Percentiles rank a stretch among this genome's conserved stretches.
Evolutionary conservation across 768 basidiomycete species (phyloP).

Genomic region (Suillus brevipes): DNA sequence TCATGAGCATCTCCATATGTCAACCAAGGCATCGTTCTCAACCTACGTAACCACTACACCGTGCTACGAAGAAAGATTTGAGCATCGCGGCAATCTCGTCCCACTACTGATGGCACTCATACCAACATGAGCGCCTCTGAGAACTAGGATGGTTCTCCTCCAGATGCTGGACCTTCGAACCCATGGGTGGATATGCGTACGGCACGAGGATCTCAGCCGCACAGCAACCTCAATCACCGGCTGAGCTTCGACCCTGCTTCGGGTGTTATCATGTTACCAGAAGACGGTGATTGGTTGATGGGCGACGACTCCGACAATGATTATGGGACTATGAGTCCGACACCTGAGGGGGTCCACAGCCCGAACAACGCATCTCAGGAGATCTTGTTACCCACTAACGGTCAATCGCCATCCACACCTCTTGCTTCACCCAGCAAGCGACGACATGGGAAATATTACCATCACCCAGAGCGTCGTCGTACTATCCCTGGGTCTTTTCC

Average conservation of each 20-base stretch:
- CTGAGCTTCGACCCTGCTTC: slow-evolving; percentile 84
- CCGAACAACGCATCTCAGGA: slow-evolving; percentile 23
- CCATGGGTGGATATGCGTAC: slow-evolving; percentile 61
- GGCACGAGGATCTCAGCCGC: slow-evolving; percentile 24
- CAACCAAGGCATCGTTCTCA: slow-evolving; percentile 76
- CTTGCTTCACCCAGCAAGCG: slow-evolving; percentile 46
- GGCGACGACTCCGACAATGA: slow-evolving; percentile 50
- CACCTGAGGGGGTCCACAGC: slow-evolving; percentile 24
- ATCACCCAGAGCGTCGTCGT: slow-evolving; percentile 71
- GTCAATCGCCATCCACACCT: slow-evolving; percentile 20
- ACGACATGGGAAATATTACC: slow-evolving; percentile 79
- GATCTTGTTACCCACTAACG: slow-evolving; percentile 16
- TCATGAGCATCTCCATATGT: slow-evolving; percentile 40
- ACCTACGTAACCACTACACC: slow-evolving; percentile 72
- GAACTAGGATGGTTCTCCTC: background rate
- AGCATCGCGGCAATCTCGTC: slow-evolving; percentile 13
- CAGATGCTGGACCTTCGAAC: slow-evolving; percentile 39
- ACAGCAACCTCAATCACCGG: slow-evolving; percentile 48
- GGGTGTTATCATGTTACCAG: slow-evolving; percentile 87
- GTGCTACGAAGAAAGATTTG: slow-evolving; percentile 40
- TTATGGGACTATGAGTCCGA: slow-evolving; percentile 34
- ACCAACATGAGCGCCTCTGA: slow-evolving; percentile 10
- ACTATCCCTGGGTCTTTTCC: slow-evolving; percentile 62
- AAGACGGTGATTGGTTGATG: slow-evolving; percentile 65
- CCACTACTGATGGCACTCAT: slow-evolving; percentile 8